These are phyloP conservation scores for Cryptococcus sp. DNA, from an alignment of 1,284 basidiomycete genomes.

Conservation along the genomic window DNA sequence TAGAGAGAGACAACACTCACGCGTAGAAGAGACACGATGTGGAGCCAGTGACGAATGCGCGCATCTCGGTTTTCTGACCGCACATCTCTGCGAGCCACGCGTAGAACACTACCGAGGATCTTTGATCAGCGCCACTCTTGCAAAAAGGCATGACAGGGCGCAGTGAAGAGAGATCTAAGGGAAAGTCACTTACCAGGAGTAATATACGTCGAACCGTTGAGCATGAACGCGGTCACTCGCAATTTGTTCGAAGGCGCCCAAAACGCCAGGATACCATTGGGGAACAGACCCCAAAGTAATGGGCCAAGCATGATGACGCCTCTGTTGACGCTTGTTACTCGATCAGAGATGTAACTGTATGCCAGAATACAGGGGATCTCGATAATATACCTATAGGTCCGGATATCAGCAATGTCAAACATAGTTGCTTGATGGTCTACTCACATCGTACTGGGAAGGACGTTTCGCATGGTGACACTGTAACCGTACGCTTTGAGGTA, in stretches of 20 bases:
- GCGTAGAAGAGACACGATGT: slow-evolving; percentile 6
- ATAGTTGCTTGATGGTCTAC: no score
- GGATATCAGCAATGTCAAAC: no score
- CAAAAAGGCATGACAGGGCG: no score
- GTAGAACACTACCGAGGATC: background rate
- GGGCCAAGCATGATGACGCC: slow-evolving; percentile 13
- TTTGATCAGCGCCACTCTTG: background rate
- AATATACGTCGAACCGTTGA: slow-evolving; percentile 8
- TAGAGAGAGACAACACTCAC: background rate
- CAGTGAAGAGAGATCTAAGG: no score
- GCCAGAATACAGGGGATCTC: slow-evolving; percentile 19
- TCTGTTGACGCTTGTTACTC: slow-evolving; percentile 4
- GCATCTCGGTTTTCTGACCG: slow-evolving; percentile 3
- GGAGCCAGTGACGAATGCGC: slow-evolving; percentile 8
- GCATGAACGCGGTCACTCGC: slow-evolving; percentile 24
- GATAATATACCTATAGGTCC: slow-evolving; percentile 11
- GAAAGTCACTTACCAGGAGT: no score
- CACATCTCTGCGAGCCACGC: slow-evolving; percentile 9
- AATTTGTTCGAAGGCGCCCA: slow-evolving; percentile 16
- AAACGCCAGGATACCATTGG: slow-evolving; percentile 21
- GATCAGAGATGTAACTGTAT: slow-evolving; percentile 21
- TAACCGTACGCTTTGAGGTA: slow-evolving; percentile 20
- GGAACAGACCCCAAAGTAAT: slow-evolving; percentile 21
- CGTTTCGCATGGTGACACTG: slow-evolving; percentile 18
- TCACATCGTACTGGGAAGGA: slow-evolving; percentile 13